phyloP scores from a whole-genome alignment of 2,329 filamentous ascomycete genomes.

The Colletotrichum sp. region DNA sequence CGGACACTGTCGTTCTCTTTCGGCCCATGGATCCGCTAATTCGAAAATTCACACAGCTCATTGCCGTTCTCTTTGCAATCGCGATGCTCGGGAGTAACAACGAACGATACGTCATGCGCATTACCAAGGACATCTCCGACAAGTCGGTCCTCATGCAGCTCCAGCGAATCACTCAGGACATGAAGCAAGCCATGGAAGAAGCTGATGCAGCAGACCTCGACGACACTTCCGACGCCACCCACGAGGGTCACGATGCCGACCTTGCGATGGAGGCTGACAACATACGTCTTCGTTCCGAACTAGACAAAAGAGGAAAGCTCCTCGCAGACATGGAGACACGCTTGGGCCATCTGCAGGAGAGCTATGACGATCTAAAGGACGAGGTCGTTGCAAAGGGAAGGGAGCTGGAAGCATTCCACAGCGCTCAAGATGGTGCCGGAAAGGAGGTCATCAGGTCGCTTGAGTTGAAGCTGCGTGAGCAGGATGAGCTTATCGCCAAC shows the following conservation, averaged over 20 bases:
- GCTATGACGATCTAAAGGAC: constrained; percentile 69
- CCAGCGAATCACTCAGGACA: constrained; percentile 48
- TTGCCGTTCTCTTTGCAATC: constrained; percentile 67
- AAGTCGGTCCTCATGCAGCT: constrained; percentile 48
- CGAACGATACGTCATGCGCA: constrained; percentile 55
- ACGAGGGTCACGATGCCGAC: constrained; percentile 56
- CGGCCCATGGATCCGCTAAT: constrained; percentile 25
- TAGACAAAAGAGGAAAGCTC: constrained; percentile 59
- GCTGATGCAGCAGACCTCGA: constrained; percentile 43
- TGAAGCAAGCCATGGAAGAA: constrained; percentile 40
- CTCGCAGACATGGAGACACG: constrained; percentile 65
- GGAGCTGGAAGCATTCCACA: constrained; percentile 55
- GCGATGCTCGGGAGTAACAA: constrained; percentile 65
- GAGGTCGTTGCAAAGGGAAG: constrained; percentile 64
- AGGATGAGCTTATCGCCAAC: constrained; percentile 73
- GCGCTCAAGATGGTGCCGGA: constrained; percentile 57
- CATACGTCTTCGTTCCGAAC: constrained; percentile 53
- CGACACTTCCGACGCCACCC: constrained; percentile 37
- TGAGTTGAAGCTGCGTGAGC: constrained; percentile 65
- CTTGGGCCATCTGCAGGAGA: constrained; percentile 64
- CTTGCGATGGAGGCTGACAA: constrained; percentile 63
- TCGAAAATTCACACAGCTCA: constrained; percentile 50
- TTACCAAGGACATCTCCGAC: constrained; percentile 37
- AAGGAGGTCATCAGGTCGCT: constrained; percentile 59
- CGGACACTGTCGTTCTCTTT: neutral